Percentiles rank a stretch among this genome's conserved stretches.
These are phyloP conservation scores for Lasiosphaeris hirsuta DNA, from an alignment of 495 filamentous ascomycete genomes.

Conservation along the genomic window DNA sequence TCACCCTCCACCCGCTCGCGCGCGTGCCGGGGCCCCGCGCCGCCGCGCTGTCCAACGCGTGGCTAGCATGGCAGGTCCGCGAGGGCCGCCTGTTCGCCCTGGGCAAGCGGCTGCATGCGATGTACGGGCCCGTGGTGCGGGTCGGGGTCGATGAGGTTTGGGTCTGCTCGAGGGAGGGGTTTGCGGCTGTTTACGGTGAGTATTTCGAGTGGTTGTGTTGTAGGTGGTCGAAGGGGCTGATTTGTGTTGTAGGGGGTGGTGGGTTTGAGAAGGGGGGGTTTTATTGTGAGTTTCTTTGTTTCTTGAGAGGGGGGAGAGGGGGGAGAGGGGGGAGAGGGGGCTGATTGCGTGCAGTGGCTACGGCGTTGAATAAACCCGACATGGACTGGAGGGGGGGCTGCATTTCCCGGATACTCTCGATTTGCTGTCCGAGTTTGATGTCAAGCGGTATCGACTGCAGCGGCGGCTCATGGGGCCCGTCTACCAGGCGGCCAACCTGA, in stretches of 20 bases:
- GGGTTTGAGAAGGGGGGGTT: constrained; percentile 37
- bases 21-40: constrained; percentile 33
- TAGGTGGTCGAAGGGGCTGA: neutral
- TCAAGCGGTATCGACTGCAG: constrained; percentile 39
- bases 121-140: constrained; percentile 54
- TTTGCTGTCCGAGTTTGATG: constrained; percentile 35
- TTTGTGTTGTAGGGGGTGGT: constrained; percentile 22
- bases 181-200: constrained; percentile 43
- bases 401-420: constrained; percentile 34
- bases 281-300: constrained; percentile 28
- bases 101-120: constrained; percentile 40
- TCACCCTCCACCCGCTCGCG: constrained; percentile 33
- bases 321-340: neutral
- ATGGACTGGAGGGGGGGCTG: constrained; percentile 18
- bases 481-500: constrained; percentile 35
- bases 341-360: constrained; percentile 23
- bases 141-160: constrained; percentile 56
- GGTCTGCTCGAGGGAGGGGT: constrained; percentile 41
- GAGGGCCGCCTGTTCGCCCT: constrained; percentile 30
- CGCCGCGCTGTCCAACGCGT: constrained; percentile 38
- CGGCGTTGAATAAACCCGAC: constrained; percentile 22
- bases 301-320: neutral
- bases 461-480: constrained; percentile 36
- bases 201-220: neutral
- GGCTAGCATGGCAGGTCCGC: constrained; percentile 33